Base-by-base conservation (phyloP, 306 rosid species). In the Trichosanthes cucumerina region DNA sequence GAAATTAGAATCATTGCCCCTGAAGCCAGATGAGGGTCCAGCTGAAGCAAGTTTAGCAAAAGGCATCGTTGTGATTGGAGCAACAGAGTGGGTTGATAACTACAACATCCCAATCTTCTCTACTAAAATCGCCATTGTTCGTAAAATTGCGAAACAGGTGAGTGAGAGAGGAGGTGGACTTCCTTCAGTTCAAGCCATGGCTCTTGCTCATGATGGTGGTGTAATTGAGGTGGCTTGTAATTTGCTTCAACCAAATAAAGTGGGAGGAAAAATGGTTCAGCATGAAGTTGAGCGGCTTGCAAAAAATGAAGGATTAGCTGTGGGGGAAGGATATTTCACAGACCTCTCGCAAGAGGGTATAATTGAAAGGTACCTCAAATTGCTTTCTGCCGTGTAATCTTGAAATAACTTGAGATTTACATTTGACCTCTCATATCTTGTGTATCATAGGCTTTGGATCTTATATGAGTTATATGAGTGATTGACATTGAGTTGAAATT, bases 171-270 rank as follows among this genome's bases (percentile, higher is more conserved):
- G 89, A 41, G 89, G 86, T 10, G 91, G 88, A 24, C 90, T 95
- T 76, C 81, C 91, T 52, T 86, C 91, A 8, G 96, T 90, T 49
- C 98, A 95, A 85, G 96, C 98, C 52, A 92, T 92, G 95, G 97
- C 98, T 13, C 86, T 86, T n/a, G 78, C 78, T 6, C 88, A 84
- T 54, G 88, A 83, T 66, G 85, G 80, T 12, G 79, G 71, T 60
- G 81, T 84, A 36, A 77, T 59, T n/a, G 89, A 88, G 76, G 89
- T 88, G 10, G 91, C 91, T 70, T 88, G 91, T 80, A 86, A 88
- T 79, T 73, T 88, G 86, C 56, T 86, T 83, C 89, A 94, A 78
- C 93, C 97, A 56, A 83, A 68, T 66, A 79, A 88, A 78, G 89
- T 88, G 26, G 86, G 89, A 65, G 89, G 89, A 8, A 82, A 88